Evolutionary conservation across 2,329 filamentous ascomycete species (phyloP), one percentile per base, ranked within the genome.

Genomic region (Pestalotiopsis sp.): DNA sequence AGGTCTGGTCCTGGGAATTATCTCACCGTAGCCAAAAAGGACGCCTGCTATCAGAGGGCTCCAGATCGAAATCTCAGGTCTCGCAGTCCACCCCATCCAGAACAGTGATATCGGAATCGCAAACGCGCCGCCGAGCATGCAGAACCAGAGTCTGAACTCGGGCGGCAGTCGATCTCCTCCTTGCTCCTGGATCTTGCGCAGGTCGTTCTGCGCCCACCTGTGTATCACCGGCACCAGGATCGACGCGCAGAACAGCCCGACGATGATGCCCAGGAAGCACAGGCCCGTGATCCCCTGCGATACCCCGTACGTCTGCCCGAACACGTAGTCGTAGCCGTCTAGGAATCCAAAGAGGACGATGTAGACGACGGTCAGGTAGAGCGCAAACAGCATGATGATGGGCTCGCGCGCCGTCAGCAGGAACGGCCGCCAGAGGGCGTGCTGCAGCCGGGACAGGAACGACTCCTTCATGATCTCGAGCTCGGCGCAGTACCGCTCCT

Each of bases 321-420:
- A 87, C 67, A 87, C 83, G 68, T 78, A 81, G 3, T 80, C 76
- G 71, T 84, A 85, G 12, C 84, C 84, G 20, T 83, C 80, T 41
- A 87, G 79, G 69, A 86, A 83, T 2, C 84, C 82, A 72, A 86
- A 87, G 2, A 87, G 75, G 1, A 85, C 78, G 52, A 84, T 82
- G 72, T 87, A 88, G 5, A 84, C 75, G 11, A 87, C 77, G 0
- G 81, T 79, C 61, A 87, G 78, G 69, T 87, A 87, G 2, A 86
- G 71, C 0, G 81, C 79, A 27, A 86, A 76, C 14, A 84, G 74
- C 7, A 80, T 67, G 58, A 82, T 75, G 58, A 82, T 80, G 0
- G 81, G 80, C 23, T 78, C 78, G 56, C 74, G 69, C 65, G 76
- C 76, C 31, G 80, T 75, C 75, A 83, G 78, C 4, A 70, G 31